Base-by-base conservation (phyloP, 2,329 filamentous ascomycete genomes). In the Corynespora cassiicola region DNA sequence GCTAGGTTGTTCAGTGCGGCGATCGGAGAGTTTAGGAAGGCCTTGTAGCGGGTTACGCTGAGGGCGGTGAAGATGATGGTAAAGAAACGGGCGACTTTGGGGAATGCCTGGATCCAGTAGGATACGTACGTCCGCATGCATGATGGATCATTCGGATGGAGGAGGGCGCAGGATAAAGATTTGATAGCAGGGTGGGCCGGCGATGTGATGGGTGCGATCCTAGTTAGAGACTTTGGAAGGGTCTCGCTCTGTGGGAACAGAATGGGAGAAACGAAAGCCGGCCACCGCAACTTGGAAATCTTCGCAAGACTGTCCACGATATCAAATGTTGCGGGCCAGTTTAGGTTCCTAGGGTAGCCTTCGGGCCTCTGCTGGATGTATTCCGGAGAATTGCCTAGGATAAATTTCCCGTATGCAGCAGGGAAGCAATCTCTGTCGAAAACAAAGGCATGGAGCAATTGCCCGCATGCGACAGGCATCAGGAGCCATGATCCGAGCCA, bases 81-180 rank as follows among this genome's bases (percentile, higher is more conserved):
- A 70, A 94, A 86, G 73, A 94, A 81, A 43, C 88, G 87, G 6
- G 86, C 83, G 18, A 96, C 74, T 1, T 80, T 76, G 0, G 91
- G 90, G 67, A 96, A 94, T 2, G 89, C 86, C 38, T 82, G 81
- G 41, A 96, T 82, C 81, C 88, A 92, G 70, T 94, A 95, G 45
- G 88, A 88, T 29, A 96, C 73, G 65, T 91, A 95, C 3, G 89
- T 95, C 19, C 88, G 87, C 23, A 86, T 79, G 68, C 92, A 99
- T 12, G 88, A 95, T 1, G 92, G 91, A 57, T 95, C 88, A 12
- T 81, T 77, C 0, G 92, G 91, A 64, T 99, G 92, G 2, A 97
- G 81, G 2, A 92, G 79, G 1, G 92, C 92, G 70, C 94, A 99
- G 27, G 90, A 92, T 14, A 96, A 81, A 17, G 85, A 86, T 7